Percentiles rank a stretch among this genome's conserved stretches.
These are phyloP conservation scores for Guyanaporus albipodus DNA, from an alignment of 768 basidiomycete species.

Conservation along the genomic window DNA sequence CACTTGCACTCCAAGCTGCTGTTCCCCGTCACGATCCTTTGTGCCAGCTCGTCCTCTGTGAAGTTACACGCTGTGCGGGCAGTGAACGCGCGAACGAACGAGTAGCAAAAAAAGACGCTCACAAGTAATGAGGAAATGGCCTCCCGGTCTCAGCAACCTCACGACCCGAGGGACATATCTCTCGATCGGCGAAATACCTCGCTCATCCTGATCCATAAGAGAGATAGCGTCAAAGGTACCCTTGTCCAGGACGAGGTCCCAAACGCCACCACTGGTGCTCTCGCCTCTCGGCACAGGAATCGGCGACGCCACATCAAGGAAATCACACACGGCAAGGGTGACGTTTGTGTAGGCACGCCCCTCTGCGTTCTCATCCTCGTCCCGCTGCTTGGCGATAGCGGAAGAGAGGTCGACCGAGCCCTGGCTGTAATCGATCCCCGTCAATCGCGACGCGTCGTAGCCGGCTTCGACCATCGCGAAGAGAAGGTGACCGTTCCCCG, in stretches of 20 bases:
- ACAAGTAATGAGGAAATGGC: conserved; percentile 80
- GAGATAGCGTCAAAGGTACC: conserved; percentile 90
- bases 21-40: conserved; percentile 44
- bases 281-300: conserved; percentile 13
- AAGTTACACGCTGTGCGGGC: conserved; percentile 68
- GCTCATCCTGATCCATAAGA: conserved; percentile 54
- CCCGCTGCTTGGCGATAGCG: conserved; percentile 48
- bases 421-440: conserved; percentile 75
- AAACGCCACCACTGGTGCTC: conserved; percentile 27
- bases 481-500: conserved; percentile 74
- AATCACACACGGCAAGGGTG: conserved; percentile 59
- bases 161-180: conserved; percentile 57
- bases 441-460: conserved; percentile 48
- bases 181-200: conserved; percentile 50
- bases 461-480: conserved; percentile 68
- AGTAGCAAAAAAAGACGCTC: conserved; percentile 26
- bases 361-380: neutral
- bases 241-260: conserved; percentile 82
- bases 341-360: conserved; percentile 24
- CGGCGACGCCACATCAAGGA: conserved; percentile 53
- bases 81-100: neutral
- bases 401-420: conserved; percentile 64
- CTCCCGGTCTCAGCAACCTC: conserved; percentile 58
- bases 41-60: conserved; percentile 69
- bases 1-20: conserved; percentile 65